phyloP scores from a whole-genome alignment of 192 early-diverging fungal species.

The Gryganskiella cystojenkinii region DNA sequence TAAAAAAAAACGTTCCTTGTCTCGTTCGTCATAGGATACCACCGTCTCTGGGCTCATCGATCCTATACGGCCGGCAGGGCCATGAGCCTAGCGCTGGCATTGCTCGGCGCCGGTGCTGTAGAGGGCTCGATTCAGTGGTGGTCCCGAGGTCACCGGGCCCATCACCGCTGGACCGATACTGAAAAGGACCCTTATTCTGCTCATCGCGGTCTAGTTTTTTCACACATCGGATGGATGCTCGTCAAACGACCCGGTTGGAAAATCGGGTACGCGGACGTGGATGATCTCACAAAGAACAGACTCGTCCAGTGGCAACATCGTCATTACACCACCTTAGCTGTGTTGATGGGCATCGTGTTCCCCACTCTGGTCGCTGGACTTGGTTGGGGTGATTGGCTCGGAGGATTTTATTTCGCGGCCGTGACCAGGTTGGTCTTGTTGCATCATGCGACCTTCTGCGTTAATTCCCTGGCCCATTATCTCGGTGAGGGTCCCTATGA shows the following conservation, averaged over 20 bases:
- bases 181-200: slow-evolving; percentile 83
- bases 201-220: slow-evolving; percentile 80
- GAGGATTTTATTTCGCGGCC: slow-evolving; percentile 83
- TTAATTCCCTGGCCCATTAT: slow-evolving; percentile 85
- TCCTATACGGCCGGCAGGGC: slow-evolving; percentile 70
- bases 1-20: background rate
- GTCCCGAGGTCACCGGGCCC: slow-evolving; percentile 83
- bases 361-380: slow-evolving; percentile 86
- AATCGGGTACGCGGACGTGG: slow-evolving; percentile 80
- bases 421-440: slow-evolving; percentile 75
- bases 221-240: slow-evolving; percentile 88
- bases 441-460: slow-evolving; percentile 89
- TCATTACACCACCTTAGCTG: slow-evolving; percentile 73
- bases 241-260: slow-evolving; percentile 74
- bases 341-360: slow-evolving; percentile 76
- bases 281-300: slow-evolving; percentile 78
- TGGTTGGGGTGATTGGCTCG: slow-evolving; percentile 79
- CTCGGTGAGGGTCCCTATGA: slow-evolving; percentile 81
- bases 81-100: slow-evolving; percentile 64
- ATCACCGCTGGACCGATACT: slow-evolving; percentile 88
- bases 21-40: slow-evolving; percentile 67
- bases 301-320: slow-evolving; percentile 79
- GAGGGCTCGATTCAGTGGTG: slow-evolving; percentile 88
- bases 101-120: slow-evolving; percentile 74
- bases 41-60: slow-evolving; percentile 83